A percentile compares a stretch with the other conserved stretches of the same genome.
phyloP scores from a whole-genome alignment of 352 stramenopile genomes.

The Elongisporangium prolatum region DNA sequence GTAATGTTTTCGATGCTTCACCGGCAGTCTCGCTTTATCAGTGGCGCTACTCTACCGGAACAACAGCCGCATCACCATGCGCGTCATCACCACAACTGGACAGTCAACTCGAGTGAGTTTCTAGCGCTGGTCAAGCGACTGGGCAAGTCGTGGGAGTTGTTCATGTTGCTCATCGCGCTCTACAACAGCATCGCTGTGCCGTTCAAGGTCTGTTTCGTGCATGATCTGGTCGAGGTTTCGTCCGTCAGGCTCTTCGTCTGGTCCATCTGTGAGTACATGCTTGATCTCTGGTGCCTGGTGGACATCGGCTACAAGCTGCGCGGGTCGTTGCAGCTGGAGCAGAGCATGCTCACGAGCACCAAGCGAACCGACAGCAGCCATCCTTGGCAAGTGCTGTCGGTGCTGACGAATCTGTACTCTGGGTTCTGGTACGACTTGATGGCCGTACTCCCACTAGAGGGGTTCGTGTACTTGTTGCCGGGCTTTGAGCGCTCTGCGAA shows the following conservation, averaged over 20 bases:
- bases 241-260: constrained; percentile 20
- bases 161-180: constrained; percentile 36
- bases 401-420: constrained; percentile 10
- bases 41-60: not conserved
- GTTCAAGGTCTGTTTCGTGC: constrained; percentile 55
- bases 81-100: not conserved
- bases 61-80: not conserved
- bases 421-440: constrained; percentile 31
- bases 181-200: constrained; percentile 41
- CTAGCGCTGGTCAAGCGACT: constrained; percentile 26
- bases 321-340: constrained; percentile 9
- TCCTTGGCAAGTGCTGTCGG: not conserved
- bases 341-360: constrained; percentile 1
- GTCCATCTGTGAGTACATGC: constrained; percentile 44
- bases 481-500: constrained; percentile 1
- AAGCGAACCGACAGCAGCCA: constrained; percentile 1
- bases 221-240: constrained; percentile 27
- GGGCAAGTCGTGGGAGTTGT: constrained; percentile 40
- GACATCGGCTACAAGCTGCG: constrained; percentile 40
- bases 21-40: not conserved
- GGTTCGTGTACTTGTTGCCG: constrained; percentile 14
- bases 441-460: constrained; percentile 44
- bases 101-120: constrained; percentile 31
- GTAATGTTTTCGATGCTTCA: not conserved
- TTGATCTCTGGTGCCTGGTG: constrained; percentile 42